Conservation (phyloP, 306 rosid genomes). For the Dryas drummondii region DNA sequence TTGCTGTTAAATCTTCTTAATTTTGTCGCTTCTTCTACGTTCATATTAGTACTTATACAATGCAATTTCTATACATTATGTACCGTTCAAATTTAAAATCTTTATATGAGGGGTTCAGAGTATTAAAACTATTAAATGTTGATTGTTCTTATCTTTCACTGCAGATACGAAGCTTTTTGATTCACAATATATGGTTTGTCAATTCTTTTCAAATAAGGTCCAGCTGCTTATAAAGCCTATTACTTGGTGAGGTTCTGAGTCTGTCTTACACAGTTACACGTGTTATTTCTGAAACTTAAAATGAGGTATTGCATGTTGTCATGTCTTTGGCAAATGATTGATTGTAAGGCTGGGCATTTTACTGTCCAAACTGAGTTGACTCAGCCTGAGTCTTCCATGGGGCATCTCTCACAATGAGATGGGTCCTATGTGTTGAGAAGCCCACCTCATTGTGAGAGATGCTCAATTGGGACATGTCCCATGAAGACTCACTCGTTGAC, state of each 20-base stretch:
- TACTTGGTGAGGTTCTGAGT: constrained; percentile 53
- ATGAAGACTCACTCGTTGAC: too few relatives aligned
- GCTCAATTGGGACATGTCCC: too few relatives aligned
- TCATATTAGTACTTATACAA: neutral
- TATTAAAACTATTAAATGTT: constrained; percentile 19
- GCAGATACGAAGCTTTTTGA: constrained; percentile 85
- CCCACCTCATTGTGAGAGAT: too few relatives aligned
- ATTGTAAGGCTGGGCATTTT: too few relatives aligned
- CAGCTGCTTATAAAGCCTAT: constrained; percentile 92
- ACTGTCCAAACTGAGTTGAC: too few relatives aligned
- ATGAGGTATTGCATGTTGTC: neutral
- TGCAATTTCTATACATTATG: neutral
- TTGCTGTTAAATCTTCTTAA: neutral
- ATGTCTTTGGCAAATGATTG: neutral
- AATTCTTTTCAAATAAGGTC: constrained; percentile 86
- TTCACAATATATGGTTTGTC: constrained; percentile 92
- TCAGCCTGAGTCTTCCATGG: too few relatives aligned
- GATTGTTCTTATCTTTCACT: constrained; percentile 21
- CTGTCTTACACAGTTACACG: neutral
- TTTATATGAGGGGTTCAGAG: neutral
- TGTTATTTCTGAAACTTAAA: constrained; percentile 18
- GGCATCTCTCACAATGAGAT: too few relatives aligned
- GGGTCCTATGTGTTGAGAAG: too few relatives aligned
- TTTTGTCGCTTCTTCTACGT: neutral
- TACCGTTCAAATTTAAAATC: neutral